Evolutionary conservation across 2,329 filamentous ascomycete genomes (phyloP).

Genomic region (Knoxdaviesia proteae): DNA sequence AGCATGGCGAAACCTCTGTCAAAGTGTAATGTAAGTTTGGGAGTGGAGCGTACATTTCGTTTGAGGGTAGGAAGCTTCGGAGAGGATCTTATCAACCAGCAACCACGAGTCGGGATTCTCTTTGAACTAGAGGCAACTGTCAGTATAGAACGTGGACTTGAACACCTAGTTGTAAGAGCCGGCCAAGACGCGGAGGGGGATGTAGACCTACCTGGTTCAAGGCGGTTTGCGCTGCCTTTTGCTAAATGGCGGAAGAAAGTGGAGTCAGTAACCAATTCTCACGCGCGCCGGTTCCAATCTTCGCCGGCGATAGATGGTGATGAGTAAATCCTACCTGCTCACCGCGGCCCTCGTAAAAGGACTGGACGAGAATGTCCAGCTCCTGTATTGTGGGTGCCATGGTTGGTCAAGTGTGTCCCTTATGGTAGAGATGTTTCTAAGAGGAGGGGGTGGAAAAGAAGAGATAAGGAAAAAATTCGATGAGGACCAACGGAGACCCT

Average conservation of each 20-base stretch:
- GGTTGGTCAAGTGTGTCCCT: constrained; percentile 9
- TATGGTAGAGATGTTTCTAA: no score
- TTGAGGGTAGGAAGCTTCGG: constrained; percentile 79
- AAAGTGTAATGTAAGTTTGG: not conserved
- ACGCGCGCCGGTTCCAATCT: not conserved
- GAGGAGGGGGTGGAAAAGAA: no score
- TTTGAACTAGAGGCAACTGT: constrained; percentile 51
- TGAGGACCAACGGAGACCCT: no score
- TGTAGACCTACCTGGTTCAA: constrained; percentile 60
- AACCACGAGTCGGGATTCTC: constrained; percentile 97
- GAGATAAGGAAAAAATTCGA: no score
- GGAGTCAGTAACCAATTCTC: constrained; percentile 2
- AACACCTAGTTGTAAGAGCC: not conserved
- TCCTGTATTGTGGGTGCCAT: constrained; percentile 68
- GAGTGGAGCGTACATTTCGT: constrained; percentile 60
- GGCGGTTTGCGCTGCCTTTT: constrained; percentile 87
- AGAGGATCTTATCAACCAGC: constrained; percentile 88
- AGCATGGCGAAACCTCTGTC: not conserved
- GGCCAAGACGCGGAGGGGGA: constrained; percentile 5
- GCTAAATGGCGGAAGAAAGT: constrained; percentile 28
- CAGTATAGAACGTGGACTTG: constrained; percentile 1
- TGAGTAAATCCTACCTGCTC: constrained; percentile 46
- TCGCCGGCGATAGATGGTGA: not conserved
- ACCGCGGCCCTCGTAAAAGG: constrained; percentile 93
- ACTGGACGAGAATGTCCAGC: constrained; percentile 87